Evolutionary conservation across 148 eudicot species (phyloP), one percentile per base, ranked within the genome.

Genomic region (Tetragonia tetragonoides): DNA sequence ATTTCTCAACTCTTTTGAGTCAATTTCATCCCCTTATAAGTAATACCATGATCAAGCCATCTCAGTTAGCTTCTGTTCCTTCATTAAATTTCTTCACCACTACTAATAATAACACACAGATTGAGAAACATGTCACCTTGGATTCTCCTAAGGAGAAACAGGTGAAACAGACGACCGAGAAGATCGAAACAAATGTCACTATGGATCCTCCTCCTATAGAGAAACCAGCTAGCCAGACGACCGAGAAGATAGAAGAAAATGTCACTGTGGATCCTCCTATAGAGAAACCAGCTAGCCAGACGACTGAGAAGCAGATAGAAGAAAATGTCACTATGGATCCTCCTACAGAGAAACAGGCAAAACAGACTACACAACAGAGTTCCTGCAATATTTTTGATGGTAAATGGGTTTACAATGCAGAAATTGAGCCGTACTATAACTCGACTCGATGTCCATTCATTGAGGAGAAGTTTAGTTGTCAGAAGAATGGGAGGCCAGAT

Each of bases 381-480:
- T 28, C 34, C 1, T 88, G 91, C 72, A 73, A 88, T 66, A 61
- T 88, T 2, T 88, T 81, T 60, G 66, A 86, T 1, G 91, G 91
- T 11, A 85, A 47, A 66, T 88, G 91, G 91, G 82, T 88, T 39
- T 81, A 81, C 61, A 83, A 78, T 46, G 75, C 82, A 5, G 66
- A 42, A 12, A 72, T 80, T 20, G 68, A 14, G 46, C 77, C 76
- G 1, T 12, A 34, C 1, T 87, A 88, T 68, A 3, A 82, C 16
- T 54, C 78, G 0, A 21, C 11, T 17, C 41, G 21, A 21, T 88
- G 89, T 37, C 89, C 89, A 0, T 88, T 86, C 17, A 77, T 88
- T 8, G 86, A 87, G n/a, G 84, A 84, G 71, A 86, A 86, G 74
- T 84, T 83, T 64, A 84, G 85, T 38, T 88, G 91, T 75, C 85